These are phyloP conservation scores for Acrocalymma vagum DNA, from an alignment of 2,329 filamentous ascomycete species.

Conservation along the genomic window DNA sequence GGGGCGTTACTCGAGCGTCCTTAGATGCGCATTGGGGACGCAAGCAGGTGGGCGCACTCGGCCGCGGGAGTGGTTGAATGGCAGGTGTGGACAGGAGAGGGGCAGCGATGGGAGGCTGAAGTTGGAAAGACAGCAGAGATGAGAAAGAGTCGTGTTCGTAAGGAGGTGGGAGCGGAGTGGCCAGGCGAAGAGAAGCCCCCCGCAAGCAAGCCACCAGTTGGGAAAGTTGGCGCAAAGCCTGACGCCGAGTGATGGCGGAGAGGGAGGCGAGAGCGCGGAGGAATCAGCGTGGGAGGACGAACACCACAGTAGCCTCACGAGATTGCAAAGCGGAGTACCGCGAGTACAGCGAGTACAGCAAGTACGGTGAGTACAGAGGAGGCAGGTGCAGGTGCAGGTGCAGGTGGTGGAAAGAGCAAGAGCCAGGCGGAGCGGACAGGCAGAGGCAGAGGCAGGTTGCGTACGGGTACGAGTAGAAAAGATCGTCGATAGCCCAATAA, in stretches of 20 bases:
- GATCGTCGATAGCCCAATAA: constrained; percentile 1
- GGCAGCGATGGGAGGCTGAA: constrained; percentile 4
- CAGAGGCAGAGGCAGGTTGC: neutral
- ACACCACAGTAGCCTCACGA: too few species aligned
- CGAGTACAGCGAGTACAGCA: neutral
- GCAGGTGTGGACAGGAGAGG: constrained; percentile 5
- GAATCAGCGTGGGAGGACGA: too few species aligned
- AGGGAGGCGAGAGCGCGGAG: too few species aligned
- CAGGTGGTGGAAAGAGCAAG: neutral
- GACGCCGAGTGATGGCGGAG: too few species aligned
- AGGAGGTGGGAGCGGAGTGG: too few species aligned
- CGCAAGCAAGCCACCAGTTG: neutral
- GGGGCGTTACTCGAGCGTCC: constrained; percentile 28
- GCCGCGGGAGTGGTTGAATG: constrained; percentile 16
- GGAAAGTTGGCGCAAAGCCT: too few species aligned
- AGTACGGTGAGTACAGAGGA: neutral
- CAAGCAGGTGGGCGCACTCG: constrained; percentile 20
- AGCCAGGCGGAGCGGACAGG: neutral
- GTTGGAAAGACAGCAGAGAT: constrained; percentile 5
- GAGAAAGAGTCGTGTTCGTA: too few species aligned
- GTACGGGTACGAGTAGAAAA: neutral
- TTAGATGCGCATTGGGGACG: constrained; percentile 47
- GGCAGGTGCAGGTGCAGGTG: neutral
- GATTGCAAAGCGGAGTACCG: too few species aligned
- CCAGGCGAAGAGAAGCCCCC: too few species aligned